Evolutionary conservation across 2,329 filamentous ascomycete genomes (phyloP).

Genomic region (Macrophomina tecta): DNA sequence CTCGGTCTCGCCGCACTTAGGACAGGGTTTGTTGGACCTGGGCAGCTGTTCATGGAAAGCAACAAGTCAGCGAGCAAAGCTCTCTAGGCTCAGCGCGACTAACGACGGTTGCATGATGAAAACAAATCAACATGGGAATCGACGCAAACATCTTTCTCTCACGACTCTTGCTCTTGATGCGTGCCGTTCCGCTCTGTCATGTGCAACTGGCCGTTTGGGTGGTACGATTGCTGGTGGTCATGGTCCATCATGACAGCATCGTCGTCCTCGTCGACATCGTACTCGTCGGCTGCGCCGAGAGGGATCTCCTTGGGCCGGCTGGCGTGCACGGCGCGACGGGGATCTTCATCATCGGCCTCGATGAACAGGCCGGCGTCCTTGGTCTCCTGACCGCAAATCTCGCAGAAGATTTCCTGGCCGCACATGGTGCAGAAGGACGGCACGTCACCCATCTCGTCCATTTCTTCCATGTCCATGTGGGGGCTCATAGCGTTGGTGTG

Average conservation of each 20-base stretch:
- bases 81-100: constrained; percentile 31
- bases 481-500: constrained; percentile 27
- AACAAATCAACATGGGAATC: constrained; percentile 11
- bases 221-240: constrained; percentile 13
- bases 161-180: constrained; percentile 31
- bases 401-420: constrained; percentile 62
- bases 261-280: constrained; percentile 29
- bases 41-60: constrained; percentile 78
- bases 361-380: constrained; percentile 52
- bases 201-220: constrained; percentile 10
- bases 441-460: constrained; percentile 34
- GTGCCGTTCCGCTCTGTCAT: constrained; percentile 30
- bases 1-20: constrained; percentile 82
- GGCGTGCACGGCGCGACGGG: constrained; percentile 30
- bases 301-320: constrained; percentile 24
- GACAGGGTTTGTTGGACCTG: constrained; percentile 83
- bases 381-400: constrained; percentile 55
- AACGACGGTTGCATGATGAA: constrained; percentile 26
- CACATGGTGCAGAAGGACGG: constrained; percentile 64
- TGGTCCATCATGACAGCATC: constrained; percentile 29
- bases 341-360: constrained; percentile 47
- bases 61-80: constrained; percentile 43
- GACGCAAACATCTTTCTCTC: constrained; percentile 2
- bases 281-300: constrained; percentile 4
- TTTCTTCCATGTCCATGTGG: constrained; percentile 31